phyloP scores from a whole-genome alignment of 306 rosid species.

The Cicer yamashitae region DNA sequence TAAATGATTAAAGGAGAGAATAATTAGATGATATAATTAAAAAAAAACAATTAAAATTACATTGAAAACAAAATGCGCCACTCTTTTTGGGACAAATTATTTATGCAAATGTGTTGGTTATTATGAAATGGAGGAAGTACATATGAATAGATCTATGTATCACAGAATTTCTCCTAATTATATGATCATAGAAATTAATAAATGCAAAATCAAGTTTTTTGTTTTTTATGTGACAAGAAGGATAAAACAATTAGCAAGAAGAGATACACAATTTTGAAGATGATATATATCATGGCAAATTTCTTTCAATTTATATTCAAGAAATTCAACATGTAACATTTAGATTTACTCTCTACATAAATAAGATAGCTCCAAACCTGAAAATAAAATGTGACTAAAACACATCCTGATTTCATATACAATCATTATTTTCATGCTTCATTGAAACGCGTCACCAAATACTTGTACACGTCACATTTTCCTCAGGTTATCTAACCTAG shows the following conservation, averaged over 20 bases:
- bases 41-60: no score
- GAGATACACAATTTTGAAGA: neutral
- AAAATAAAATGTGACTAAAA: slow-evolving; percentile 24
- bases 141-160: neutral
- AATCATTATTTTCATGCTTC: slow-evolving; percentile 33
- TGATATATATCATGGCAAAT: neutral
- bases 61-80: no score
- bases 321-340: slow-evolving; percentile 32
- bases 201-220: neutral
- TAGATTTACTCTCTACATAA: slow-evolving; percentile 25
- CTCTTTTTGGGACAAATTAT: no score
- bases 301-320: slow-evolving; percentile 6
- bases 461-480: slow-evolving; percentile 42
- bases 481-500: slow-evolving; percentile 54
- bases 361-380: slow-evolving; percentile 20
- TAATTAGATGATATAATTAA: no score
- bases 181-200: neutral
- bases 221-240: neutral
- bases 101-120: no score
- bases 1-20: no score
- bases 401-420: slow-evolving; percentile 6
- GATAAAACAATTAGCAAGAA: neutral
- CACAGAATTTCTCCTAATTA: neutral
- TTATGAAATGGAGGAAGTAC: neutral
- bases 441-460: neutral